These are phyloP conservation scores for Colletotrichum endophyticum DNA, from an alignment of 2,329 filamentous ascomycete species.

Conservation along the genomic window DNA sequence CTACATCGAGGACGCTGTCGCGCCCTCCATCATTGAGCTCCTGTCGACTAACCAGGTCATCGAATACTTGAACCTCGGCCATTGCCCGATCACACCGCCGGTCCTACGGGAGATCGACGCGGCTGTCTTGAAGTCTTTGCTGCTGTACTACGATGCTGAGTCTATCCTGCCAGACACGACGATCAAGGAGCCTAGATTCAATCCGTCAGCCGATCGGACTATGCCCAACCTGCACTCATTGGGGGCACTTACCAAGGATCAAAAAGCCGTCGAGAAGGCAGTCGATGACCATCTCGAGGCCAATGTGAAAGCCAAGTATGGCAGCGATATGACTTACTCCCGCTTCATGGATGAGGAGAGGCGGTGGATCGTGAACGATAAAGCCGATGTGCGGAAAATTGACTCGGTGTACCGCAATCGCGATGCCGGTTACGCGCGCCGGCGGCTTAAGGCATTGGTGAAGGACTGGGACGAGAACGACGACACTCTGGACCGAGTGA, in stretches of 20 bases:
- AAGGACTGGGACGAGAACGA: slow-evolving; percentile 46
- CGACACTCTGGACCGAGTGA: slow-evolving; percentile 39
- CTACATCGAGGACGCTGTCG: slow-evolving; percentile 44
- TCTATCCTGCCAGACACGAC: slow-evolving; percentile 38
- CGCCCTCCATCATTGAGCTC: slow-evolving; percentile 36
- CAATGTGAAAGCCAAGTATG: slow-evolving; percentile 36
- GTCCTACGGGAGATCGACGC: slow-evolving; percentile 30
- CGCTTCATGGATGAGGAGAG: slow-evolving; percentile 39
- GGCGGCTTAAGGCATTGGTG: slow-evolving; percentile 36
- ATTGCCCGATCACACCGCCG: slow-evolving; percentile 36
- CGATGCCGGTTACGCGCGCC: slow-evolving; percentile 40
- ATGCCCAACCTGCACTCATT: slow-evolving; percentile 4
- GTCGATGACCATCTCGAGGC: slow-evolving; percentile 33
- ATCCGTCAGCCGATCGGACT: slow-evolving; percentile 25
- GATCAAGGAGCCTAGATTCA: slow-evolving; percentile 27
- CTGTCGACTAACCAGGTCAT: slow-evolving; percentile 35
- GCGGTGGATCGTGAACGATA: slow-evolving; percentile 44
- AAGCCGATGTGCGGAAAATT: slow-evolving; percentile 43
- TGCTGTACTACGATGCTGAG: slow-evolving; percentile 41
- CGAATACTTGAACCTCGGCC: slow-evolving; percentile 46
- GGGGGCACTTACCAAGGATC: background rate
- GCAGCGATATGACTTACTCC: slow-evolving; percentile 31
- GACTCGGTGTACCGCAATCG: slow-evolving; percentile 49
- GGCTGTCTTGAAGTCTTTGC: slow-evolving; percentile 33
- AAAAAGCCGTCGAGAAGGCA: slow-evolving; percentile 26